These are phyloP conservation scores for Xylaria digitata DNA, from an alignment of 2,329 filamentous ascomycete genomes.

Conservation along the genomic window DNA sequence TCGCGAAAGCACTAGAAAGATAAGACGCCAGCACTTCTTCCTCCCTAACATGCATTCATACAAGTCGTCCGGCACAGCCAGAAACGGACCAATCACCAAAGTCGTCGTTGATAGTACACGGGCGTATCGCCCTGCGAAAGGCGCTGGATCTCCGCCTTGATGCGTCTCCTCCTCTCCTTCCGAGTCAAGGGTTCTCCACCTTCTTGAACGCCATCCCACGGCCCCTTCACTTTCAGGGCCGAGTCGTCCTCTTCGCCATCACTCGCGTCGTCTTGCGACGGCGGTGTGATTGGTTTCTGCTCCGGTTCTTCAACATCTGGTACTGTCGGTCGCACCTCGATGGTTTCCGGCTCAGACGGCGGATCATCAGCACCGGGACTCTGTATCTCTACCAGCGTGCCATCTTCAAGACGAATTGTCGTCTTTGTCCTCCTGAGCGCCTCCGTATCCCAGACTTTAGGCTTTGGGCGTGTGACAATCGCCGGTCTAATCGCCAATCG, in stretches of 20 bases:
- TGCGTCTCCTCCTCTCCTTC: conserved; percentile 66
- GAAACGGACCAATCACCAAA: conserved; percentile 56
- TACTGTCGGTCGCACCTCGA: conserved; percentile 55
- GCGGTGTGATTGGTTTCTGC: conserved; percentile 4
- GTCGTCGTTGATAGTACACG: conserved; percentile 65
- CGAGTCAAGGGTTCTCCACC: conserved; percentile 61
- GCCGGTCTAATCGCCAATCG: conserved; percentile 74
- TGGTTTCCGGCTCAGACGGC: conserved; percentile 36
- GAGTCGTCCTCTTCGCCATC: conserved; percentile 15
- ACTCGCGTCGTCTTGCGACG: conserved; percentile 27
- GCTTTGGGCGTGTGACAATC: conserved; percentile 57
- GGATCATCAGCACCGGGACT: conserved; percentile 38
- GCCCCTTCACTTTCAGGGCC: conserved; percentile 33
- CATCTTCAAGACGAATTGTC: conserved; percentile 61
- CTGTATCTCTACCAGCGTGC: conserved; percentile 54
- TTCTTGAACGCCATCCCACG: conserved; percentile 51
- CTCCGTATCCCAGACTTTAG: conserved; percentile 55
- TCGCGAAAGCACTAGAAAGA: neutral
- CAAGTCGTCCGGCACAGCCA: conserved; percentile 7
- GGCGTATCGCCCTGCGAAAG: conserved; percentile 59
- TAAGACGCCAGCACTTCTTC: neutral
- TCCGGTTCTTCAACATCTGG: neutral
- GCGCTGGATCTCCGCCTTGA: conserved; percentile 67
- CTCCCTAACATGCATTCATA: neutral
- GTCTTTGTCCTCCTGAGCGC: conserved; percentile 48